phyloP scores from a whole-genome alignment of 129 eudicot genomes.

The Deinandra increscens region DNA sequence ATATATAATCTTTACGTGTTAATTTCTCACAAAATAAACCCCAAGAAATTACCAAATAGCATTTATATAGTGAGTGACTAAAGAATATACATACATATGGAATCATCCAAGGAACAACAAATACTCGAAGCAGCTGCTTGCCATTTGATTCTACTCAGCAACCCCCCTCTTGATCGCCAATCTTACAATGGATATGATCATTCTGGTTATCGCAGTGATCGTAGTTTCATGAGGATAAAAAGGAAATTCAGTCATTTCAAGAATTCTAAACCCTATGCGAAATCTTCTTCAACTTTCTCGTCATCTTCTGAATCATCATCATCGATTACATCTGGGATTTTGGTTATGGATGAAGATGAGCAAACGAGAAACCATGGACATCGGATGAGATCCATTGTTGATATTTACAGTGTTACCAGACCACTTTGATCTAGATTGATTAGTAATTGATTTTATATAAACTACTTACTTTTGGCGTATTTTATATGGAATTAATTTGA shows the following conservation, averaged over 20 bases:
- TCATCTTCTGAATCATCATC: slow-evolving; percentile 11
- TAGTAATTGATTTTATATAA: too few relatives aligned
- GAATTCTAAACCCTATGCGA: too few relatives aligned
- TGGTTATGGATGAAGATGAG: not conserved
- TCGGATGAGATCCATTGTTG: slow-evolving; percentile 21
- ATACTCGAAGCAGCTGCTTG: slow-evolving; percentile 29
- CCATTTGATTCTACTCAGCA: slow-evolving; percentile 32
- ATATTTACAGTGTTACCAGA: slow-evolving; percentile 18
- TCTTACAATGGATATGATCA: not conserved
- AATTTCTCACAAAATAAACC: too few relatives aligned
- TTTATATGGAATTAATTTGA: not conserved
- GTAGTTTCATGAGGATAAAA: slow-evolving; percentile 8
- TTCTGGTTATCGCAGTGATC: not conserved
- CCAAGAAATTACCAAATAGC: not conserved
- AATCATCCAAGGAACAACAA: slow-evolving; percentile 12
- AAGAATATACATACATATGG: too few relatives aligned
- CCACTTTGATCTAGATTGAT: slow-evolving; percentile 8
- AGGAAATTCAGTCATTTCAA: slow-evolving; percentile 5
- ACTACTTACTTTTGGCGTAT: not conserved
- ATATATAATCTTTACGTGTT: too few relatives aligned
- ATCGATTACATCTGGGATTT: slow-evolving; percentile 19
- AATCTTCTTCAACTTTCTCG: too few relatives aligned
- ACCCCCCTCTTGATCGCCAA: not conserved
- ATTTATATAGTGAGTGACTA: too few relatives aligned
- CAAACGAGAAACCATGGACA: not conserved